phyloP scores from a whole-genome alignment of 208 protist genomes.

The Acanthamoeba royreba region DNA sequence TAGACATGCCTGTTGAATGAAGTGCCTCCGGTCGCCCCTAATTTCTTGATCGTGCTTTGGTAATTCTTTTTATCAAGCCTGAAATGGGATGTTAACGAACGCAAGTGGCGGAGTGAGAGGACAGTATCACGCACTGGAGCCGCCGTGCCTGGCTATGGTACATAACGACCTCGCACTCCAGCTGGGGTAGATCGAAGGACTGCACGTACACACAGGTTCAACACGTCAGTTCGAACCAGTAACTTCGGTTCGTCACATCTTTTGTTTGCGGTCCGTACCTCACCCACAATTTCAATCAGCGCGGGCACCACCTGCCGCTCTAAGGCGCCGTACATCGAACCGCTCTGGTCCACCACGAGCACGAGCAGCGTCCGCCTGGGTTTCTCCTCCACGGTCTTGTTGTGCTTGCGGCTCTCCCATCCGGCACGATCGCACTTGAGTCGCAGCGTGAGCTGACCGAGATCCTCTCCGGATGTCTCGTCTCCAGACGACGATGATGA shows the following conservation, averaged over 20 bases:
- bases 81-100: too few species aligned
- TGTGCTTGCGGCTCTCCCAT: background rate
- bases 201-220: background rate
- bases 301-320: background rate
- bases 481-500: background rate
- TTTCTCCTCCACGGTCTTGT: background rate
- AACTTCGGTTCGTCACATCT: background rate
- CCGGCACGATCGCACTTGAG: background rate
- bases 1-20: background rate
- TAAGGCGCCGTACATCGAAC: background rate
- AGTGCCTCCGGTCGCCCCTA: background rate
- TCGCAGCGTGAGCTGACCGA: background rate
- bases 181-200: background rate
- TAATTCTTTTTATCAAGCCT: background rate
- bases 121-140: too few species aligned
- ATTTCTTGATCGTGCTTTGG: background rate
- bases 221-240: background rate
- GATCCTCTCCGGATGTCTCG: background rate
- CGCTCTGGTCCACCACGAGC: background rate
- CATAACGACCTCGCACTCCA: slow-evolving; percentile 3
- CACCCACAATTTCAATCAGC: background rate
- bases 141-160: background rate
- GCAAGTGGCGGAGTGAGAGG: too few species aligned
- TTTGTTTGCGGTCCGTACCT: background rate
- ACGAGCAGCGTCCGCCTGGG: background rate